Evolutionary conservation across 2,329 filamentous ascomycete species (phyloP).

Genomic region (Cadophora luteo-olivacea): DNA sequence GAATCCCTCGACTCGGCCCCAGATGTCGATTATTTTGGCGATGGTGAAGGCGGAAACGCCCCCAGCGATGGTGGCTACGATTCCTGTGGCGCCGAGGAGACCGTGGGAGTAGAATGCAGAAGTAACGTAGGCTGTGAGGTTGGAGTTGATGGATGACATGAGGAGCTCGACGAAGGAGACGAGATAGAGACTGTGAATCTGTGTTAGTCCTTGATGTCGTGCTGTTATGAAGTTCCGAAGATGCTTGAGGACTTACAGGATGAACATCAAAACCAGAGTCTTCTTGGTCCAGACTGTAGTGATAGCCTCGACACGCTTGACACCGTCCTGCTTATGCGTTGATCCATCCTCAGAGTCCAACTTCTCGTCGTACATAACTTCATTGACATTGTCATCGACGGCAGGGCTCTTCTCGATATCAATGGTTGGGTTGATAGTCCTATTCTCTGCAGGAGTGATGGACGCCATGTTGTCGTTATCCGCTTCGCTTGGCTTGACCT

Average conservation of each 20-base stretch:
- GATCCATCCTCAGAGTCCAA: background rate
- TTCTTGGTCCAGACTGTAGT: constrained; percentile 55
- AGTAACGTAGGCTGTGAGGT: constrained; percentile 26
- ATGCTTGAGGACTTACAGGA: constrained; percentile 47
- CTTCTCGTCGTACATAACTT: constrained; percentile 1
- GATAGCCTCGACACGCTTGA: constrained; percentile 57
- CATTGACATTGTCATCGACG: background rate
- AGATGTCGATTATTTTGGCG: constrained; percentile 72
- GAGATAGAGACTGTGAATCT: constrained; percentile 20
- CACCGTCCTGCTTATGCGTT: constrained; percentile 45
- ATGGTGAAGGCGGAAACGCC: constrained; percentile 69
- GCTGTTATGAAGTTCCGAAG: background rate
- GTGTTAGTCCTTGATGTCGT: background rate
- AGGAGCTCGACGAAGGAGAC: constrained; percentile 23
- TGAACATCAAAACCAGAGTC: constrained; percentile 53
- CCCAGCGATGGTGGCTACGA: constrained; percentile 60
- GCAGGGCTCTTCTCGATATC: constrained; percentile 13
- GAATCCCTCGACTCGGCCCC: constrained; percentile 69
- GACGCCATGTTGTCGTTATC: background rate
- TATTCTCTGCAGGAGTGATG: background rate
- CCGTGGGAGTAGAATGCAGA: constrained; percentile 22
- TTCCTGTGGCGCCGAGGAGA: constrained; percentile 34
- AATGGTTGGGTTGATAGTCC: background rate
- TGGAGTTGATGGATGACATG: constrained; percentile 17
- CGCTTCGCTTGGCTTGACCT: background rate